A percentile compares a stretch with the other conserved stretches of the same genome.
phyloP scores from a whole-genome alignment of 1,284 basidiomycete species.

The Rhodotorula sp. region DNA sequence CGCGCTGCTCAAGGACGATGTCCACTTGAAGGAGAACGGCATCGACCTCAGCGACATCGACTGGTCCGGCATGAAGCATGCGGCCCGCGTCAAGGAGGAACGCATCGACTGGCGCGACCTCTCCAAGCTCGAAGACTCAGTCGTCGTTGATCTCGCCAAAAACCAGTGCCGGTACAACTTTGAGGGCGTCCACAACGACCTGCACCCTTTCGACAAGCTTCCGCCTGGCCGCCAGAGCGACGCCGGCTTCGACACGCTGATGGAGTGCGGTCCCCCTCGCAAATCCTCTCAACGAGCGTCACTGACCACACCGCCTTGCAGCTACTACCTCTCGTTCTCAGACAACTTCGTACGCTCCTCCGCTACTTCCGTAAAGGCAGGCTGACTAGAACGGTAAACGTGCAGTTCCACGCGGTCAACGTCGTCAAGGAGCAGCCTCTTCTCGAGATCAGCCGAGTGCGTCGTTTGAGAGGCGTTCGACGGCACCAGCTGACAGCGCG shows the following conservation, averaged over 20 bases:
- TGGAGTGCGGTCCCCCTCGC: conserved; percentile 52
- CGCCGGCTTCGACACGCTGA: conserved; percentile 57
- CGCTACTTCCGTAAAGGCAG: background rate
- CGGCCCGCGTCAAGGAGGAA: conserved; percentile 58
- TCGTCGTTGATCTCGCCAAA: conserved; percentile 70
- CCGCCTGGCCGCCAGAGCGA: conserved; percentile 57
- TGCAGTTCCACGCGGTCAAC: conserved; percentile 63
- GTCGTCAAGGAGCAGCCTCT: conserved; percentile 65
- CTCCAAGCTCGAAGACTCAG: conserved; percentile 60
- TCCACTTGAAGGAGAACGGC: background rate
- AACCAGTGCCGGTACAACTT: conserved; percentile 56
- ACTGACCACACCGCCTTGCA: too few relatives aligned
- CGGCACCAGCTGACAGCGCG: background rate
- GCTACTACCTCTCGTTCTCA: conserved; percentile 48
- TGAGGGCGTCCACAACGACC: background rate
- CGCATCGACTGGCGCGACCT: conserved; percentile 55
- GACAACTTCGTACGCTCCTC: background rate
- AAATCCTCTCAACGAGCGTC: too few relatives aligned
- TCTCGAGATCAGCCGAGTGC: conserved; percentile 63
- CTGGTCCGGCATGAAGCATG: conserved; percentile 64
- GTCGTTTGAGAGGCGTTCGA: background rate
- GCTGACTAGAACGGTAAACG: conserved; percentile 40
- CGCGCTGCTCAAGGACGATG: background rate
- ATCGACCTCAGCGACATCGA: conserved; percentile 55
- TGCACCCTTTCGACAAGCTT: conserved; percentile 1